Evolutionary conservation across 2,329 filamentous ascomycete genomes (phyloP).

Genomic region (Aspergillus udagawae): DNA sequence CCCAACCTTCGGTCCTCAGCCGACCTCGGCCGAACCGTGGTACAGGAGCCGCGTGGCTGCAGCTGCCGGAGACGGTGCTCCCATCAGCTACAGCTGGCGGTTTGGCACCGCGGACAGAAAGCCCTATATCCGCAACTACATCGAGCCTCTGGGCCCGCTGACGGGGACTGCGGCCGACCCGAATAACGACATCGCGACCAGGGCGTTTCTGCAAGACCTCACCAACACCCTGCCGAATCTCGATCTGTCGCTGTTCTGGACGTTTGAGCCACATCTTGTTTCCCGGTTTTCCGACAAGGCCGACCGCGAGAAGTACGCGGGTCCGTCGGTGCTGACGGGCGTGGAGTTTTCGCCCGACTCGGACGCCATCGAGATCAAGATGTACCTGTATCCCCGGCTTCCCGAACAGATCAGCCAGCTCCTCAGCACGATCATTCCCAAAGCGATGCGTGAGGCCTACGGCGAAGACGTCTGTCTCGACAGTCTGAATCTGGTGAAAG

Average conservation of each 20-base stretch:
- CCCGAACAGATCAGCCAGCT: not conserved
- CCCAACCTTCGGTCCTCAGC: conserved; percentile 1
- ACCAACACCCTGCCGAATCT: not conserved
- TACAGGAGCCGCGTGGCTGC: conserved; percentile 1
- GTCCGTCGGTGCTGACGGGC: not conserved
- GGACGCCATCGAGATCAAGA: conserved; percentile 1
- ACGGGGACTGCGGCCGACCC: conserved; percentile 4
- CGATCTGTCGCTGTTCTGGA: conserved; percentile 2
- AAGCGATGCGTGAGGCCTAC: conserved; percentile 3
- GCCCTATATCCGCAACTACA: conserved; percentile 4
- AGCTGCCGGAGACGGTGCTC: not conserved
- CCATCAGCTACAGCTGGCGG: conserved; percentile 6
- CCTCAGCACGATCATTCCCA: not conserved
- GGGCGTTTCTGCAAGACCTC: not conserved
- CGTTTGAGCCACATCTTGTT: not conserved
- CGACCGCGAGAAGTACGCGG: not conserved
- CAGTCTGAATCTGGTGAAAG: conserved; percentile 1
- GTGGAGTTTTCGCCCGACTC: not conserved
- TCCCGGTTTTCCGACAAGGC: not conserved
- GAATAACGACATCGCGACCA: not conserved
- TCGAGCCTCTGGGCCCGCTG: conserved; percentile 2
- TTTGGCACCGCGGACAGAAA: conserved; percentile 1
- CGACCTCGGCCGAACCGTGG: not conserved
- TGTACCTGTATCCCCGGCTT: not conserved
- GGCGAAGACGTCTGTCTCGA: conserved; percentile 1